Conservation (phyloP, 2,329 filamentous ascomycete genomes). For the Aspergillus luchuensis region DNA sequence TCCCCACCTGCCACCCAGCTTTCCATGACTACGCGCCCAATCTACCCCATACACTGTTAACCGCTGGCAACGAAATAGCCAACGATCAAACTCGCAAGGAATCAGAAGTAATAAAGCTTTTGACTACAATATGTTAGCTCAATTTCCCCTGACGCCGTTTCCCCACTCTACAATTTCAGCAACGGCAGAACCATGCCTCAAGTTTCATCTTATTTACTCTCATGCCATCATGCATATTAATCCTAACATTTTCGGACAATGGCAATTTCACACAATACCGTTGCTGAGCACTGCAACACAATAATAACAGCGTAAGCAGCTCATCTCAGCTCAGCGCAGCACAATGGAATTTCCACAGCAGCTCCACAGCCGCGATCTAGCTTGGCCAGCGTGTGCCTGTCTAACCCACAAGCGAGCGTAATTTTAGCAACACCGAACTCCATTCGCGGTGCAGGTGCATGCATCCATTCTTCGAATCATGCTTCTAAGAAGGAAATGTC, state of each 20-base stretch:
- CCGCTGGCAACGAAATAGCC: not conserved
- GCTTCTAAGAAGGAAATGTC: not conserved
- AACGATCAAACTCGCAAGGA: not conserved
- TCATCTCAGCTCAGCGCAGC: no score
- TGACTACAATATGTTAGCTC: not conserved
- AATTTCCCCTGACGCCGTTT: not conserved
- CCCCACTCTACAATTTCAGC: not conserved
- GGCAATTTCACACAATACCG: no score
- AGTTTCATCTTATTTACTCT: not conserved
- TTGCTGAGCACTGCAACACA: not conserved
- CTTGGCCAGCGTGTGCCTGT: not conserved
- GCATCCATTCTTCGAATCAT: not conserved
- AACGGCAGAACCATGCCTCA: conserved; percentile 2
- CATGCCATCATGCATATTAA: not conserved
- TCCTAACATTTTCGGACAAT: no score
- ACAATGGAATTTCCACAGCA: not conserved
- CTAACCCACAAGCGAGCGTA: not conserved
- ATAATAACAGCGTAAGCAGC: not conserved
- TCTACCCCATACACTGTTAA: not conserved
- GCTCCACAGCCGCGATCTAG: not conserved
- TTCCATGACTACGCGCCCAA: not conserved
- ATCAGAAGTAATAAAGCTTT: no score
- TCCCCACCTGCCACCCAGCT: conserved; percentile 1
- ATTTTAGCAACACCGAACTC: conserved; percentile 1
- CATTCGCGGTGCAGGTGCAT: not conserved